Evolutionary conservation across 495 filamentous ascomycete genomes (phyloP), one percentile per base, ranked within the genome.

Genomic region (Trichoderma parareesei): DNA sequence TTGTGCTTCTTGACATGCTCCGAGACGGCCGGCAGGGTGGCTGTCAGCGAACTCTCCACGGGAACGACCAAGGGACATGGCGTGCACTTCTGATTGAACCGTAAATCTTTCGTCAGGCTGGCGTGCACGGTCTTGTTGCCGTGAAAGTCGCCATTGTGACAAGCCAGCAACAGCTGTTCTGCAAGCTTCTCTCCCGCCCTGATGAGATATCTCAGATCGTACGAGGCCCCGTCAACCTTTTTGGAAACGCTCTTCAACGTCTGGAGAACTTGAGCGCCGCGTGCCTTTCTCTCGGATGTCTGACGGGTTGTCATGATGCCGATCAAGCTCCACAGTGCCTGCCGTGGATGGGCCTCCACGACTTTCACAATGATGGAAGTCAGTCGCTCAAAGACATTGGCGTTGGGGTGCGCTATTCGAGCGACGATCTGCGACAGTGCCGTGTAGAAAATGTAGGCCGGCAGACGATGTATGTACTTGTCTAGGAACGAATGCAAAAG

Each of bases 271-370:
- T 75, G 74, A 5, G 70, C 69, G 0, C 85, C 88, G 27, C 87
- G 79, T 20, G 67, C 69, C 27, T 77, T 79, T 20, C 88, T 76
- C 37, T 87, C 83, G 3, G 84, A 80, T 4, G 65, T 62, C 66
- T 75, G 70, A 7, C 69, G 73, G 4, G 70, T 70, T 49, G 85
- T 84, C 69, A 90, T 87, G 20, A 96, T 87, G 6, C 93, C 90
- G 62, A 97, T 83, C 13, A 98, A 77, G 66, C 86, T 90, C 95
- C 94, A 99, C 59, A 98, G 74, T n/a, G 93, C 89, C 75, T 98
- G 94, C 69, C 90, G 88, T 3, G 94, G 93, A 72, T 96, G 87
- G 16, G 82, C 75, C 27, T 84, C 78, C 35, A 96, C 87, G 49
- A 96, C 89, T 71, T 90, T 94, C 44, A 87, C 76, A 59, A 98